Conservation (phyloP, 1,284 basidiomycete genomes). For the Singerocomus inundabilis region DNA sequence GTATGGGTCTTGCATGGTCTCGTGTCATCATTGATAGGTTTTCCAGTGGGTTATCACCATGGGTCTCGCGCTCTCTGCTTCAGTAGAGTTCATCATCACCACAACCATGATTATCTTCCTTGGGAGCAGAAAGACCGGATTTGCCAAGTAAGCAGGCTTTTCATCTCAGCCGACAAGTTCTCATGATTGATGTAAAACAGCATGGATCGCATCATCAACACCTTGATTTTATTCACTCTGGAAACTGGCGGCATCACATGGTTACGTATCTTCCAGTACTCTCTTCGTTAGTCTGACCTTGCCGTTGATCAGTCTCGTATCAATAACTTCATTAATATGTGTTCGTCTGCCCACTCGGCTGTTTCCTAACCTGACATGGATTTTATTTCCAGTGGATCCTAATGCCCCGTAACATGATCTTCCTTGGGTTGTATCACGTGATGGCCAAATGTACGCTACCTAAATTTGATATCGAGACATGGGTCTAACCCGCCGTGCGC, state of each 20-base stretch:
- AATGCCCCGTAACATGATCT: conserved; percentile 45
- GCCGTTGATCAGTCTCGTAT: conserved; percentile 23
- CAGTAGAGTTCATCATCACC: conserved; percentile 53
- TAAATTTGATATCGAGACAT: background rate
- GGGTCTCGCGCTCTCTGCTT: conserved; percentile 50
- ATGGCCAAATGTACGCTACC: conserved; percentile 45
- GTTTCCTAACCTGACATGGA: background rate
- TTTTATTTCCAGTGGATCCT: conserved; percentile 42
- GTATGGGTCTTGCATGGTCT: conserved; percentile 7
- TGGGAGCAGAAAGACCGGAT: conserved; percentile 40
- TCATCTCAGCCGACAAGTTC: background rate
- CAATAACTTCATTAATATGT: conserved; percentile 41
- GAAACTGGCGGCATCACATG: conserved; percentile 52
- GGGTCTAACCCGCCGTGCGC: background rate
- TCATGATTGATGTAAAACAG: conserved; percentile 27
- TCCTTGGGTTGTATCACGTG: conserved; percentile 50
- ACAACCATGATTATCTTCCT: conserved; percentile 47
- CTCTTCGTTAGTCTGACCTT: conserved; percentile 28
- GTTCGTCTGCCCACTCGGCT: conserved; percentile 30
- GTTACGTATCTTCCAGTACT: conserved; percentile 23
- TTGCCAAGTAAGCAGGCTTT: conserved; percentile 34
- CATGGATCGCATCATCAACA: conserved; percentile 49
- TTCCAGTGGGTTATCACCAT: conserved; percentile 51
- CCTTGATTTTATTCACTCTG: conserved; percentile 50
- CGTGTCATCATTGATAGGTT: background rate